These are phyloP conservation scores for Nannochloris sp. DNA, from an alignment of 139 green algal species.

Conservation along the genomic window DNA sequence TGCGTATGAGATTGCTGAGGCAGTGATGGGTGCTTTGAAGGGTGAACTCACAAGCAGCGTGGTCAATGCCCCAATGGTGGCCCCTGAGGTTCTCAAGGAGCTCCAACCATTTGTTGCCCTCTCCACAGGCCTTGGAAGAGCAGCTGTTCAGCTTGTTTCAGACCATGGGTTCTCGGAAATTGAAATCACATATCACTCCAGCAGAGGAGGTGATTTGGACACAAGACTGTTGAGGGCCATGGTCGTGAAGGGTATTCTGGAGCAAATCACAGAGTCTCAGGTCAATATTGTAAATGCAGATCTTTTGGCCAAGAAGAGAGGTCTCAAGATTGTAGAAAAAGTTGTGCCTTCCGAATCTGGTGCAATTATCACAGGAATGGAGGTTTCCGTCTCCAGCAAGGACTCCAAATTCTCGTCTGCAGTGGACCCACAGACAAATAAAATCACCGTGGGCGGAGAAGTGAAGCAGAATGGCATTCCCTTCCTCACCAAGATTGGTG, in stretches of 20 bases:
- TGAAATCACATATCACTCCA: conserved; percentile 66
- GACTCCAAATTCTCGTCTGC: conserved; percentile 59
- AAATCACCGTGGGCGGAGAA: conserved; percentile 64
- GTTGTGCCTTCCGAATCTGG: conserved; percentile 32
- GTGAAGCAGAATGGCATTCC: conserved; percentile 51
- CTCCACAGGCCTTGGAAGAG: conserved; percentile 61
- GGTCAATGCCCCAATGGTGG: conserved; percentile 90
- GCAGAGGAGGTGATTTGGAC: conserved; percentile 80
- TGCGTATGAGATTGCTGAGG: conserved; percentile 88
- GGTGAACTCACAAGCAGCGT: conserved; percentile 79
- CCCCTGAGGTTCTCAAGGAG: conserved; percentile 84
- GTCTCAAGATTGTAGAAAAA: conserved; percentile 67
- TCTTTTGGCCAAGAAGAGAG: conserved; percentile 80
- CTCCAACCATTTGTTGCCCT: conserved; percentile 80
- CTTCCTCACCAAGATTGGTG: conserved; percentile 79
- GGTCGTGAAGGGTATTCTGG: conserved; percentile 82
- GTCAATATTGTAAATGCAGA: conserved; percentile 96
- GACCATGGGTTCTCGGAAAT: conserved; percentile 70
- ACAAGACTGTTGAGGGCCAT: conserved; percentile 88
- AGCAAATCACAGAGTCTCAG: conserved; percentile 39
- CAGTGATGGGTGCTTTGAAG: conserved; percentile 76
- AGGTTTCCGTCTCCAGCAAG: conserved; percentile 51
- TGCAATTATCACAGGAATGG: conserved; percentile 26
- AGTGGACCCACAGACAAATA: conserved; percentile 33
- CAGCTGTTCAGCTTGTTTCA: conserved; percentile 52